These are phyloP conservation scores for Fusarium veterinarium DNA, from an alignment of 2,329 filamentous ascomycete species.

Conservation along the genomic window DNA sequence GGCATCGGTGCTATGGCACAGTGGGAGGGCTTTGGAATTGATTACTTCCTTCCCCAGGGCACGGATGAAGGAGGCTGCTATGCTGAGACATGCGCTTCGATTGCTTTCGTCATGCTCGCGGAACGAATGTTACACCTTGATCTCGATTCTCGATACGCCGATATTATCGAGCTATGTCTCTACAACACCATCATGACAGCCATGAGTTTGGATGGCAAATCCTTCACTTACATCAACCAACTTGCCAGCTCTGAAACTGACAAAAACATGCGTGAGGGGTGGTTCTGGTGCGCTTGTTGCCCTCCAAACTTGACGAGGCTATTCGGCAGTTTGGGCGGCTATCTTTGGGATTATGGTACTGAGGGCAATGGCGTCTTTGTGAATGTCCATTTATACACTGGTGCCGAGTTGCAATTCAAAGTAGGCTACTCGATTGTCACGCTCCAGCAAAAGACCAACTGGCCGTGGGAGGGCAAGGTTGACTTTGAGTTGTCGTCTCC, in stretches of 20 bases:
- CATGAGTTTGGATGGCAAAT: conserved; percentile 65
- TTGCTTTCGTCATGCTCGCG: conserved; percentile 69
- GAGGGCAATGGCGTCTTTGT: conserved; percentile 51
- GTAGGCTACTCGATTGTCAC: conserved; percentile 48
- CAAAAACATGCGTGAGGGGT: neutral
- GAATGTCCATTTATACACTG: conserved; percentile 66
- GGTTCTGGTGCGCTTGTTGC: conserved; percentile 68
- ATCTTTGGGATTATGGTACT: conserved; percentile 60
- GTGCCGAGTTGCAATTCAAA: conserved; percentile 56
- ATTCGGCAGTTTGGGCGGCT: conserved; percentile 66
- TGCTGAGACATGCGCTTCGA: conserved; percentile 24
- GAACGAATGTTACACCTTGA: conserved; percentile 66
- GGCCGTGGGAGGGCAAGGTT: conserved; percentile 60
- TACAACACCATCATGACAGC: conserved; percentile 70
- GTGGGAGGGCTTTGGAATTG: conserved; percentile 36
- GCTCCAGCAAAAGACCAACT: conserved; percentile 58
- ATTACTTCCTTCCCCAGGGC: conserved; percentile 31
- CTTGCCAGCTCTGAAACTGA: conserved; percentile 56
- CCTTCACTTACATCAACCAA: conserved; percentile 72
- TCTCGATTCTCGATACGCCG: conserved; percentile 63
- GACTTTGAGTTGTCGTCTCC: neutral
- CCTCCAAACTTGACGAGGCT: conserved; percentile 68
- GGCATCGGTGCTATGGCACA: conserved; percentile 64
- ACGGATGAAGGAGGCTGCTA: conserved; percentile 28
- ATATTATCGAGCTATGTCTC: conserved; percentile 70